Evolutionary conservation across 225 moss, liverwort and hornwort species (phyloP), one percentile per base, ranked within the genome.

Genomic region (Polytrichum formosum): DNA sequence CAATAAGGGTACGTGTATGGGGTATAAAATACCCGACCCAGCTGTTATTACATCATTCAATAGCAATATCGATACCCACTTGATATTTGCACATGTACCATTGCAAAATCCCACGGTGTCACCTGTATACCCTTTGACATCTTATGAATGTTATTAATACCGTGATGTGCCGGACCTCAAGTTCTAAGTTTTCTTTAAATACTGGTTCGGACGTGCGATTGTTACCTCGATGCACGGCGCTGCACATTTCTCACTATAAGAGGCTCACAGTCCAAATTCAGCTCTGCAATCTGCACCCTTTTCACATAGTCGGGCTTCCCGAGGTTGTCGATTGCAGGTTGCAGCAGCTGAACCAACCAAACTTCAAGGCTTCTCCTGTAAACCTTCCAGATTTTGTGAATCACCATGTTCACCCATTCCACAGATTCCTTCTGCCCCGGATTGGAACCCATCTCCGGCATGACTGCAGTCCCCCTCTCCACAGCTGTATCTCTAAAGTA

Each of bases 381-480:
- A 63, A 96, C 96, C 72, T 93, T 96, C 96, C 96, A 96, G 5
- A 92, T 90, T 82, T 96, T 96, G 56, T 91, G 76, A 69, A 96
- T 96, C 72, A 96, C 85, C 96, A 96, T 96, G 69, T 96, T 96
- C 64, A 96, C 96, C 96, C 96, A 96, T 68, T 96, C 96, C 4
- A 96, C 91, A 2, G 96, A 93, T 71, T 96, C 96, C 79, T 96
- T 96, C 70, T 96, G 89, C 18, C 96, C 93, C 66, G 91, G 87
- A 63, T 77, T 93, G 18, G 87, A 81, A 26, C 90, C 91, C 76
- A 88, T 81, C 76, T 96, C 96, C 10, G 96, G 96, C 90, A 96
- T 93, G 74, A 87, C 88, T 6, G 96, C 93, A 22, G 87, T 79
- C 19, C 96, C 96, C 64, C 93, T 81, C 58, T 96, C 93, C 21